Evolutionary conservation across 306 rosid genomes (phyloP).

Genomic region (Myrica gale): DNA sequence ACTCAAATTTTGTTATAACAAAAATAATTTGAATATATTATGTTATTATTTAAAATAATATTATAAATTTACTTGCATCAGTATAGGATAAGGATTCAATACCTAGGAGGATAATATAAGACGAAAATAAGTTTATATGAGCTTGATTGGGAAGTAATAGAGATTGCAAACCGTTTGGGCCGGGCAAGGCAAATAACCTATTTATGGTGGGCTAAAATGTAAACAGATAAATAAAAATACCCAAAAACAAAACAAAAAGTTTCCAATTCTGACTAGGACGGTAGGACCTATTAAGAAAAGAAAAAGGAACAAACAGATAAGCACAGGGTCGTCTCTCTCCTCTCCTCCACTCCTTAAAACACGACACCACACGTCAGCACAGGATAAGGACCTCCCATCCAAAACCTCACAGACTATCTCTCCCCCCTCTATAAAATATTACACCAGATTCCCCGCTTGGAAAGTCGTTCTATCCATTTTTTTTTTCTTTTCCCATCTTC

Average conservation of each 20-base stretch:
- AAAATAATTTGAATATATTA: too few relatives aligned
- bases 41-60: not conserved
- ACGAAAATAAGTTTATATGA: too few relatives aligned
- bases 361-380: conserved; percentile 42
- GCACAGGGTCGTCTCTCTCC: not conserved
- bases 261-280: conserved; percentile 18
- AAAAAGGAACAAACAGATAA: conserved; percentile 34
- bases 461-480: not conserved
- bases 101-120: too few relatives aligned
- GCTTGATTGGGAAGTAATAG: too few relatives aligned
- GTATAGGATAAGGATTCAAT: too few relatives aligned
- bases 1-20: too few relatives aligned
- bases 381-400: too few relatives aligned
- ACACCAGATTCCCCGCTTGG: not conserved
- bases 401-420: not conserved
- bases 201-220: not conserved
- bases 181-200: not conserved
- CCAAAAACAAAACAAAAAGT: conserved; percentile 23
- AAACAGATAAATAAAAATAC: conserved; percentile 6
- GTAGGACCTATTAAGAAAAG: conserved; percentile 23
- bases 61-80: too few relatives aligned
- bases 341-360: not conserved
- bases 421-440: not conserved
- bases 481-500: not conserved
- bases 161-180: too few relatives aligned